Evolutionary conservation across 2,329 filamentous ascomycete species (phyloP), one percentile per base, ranked within the genome.

Genomic region (Aspergillus sp.): DNA sequence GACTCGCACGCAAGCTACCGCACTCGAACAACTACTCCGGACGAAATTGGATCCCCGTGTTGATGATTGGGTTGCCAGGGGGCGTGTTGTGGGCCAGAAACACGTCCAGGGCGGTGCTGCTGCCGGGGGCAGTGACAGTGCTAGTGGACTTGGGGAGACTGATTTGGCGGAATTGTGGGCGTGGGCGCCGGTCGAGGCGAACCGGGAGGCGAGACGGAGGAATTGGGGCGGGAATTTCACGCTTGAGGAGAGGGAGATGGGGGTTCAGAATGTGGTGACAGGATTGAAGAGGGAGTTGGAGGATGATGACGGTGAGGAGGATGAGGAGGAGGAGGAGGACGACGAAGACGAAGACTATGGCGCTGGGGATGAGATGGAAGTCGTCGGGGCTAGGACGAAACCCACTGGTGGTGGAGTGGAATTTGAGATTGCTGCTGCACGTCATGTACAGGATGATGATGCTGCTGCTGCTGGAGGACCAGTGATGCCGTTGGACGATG

Each of bases 21-120:
- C 87, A 3, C 75, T 91, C 1, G 74, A 79, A 28, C 79, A 84
- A 57, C 73, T 94, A 2, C 73, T 94, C 30, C 83, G 88, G 35
- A 94, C 93, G 68, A 93, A 93, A 63, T 76, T 89, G 42, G 88
- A 93, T 55, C 86, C 87, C 0, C 76, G 80, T 27, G 82, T 89
- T 12, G 86, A 90, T 61, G 80, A 82, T 47, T 83, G 84, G 69
- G 81, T 91, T 28, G 78, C 81, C 26, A 72, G 81, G 44, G 84
- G 82, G 1, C 77, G 79, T 52, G 44, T 42, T 46, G 42, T 32
- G 48, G 50, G 45, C 9, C 36, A 8, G 10, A 42, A 29, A 29
- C 19, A 19, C 19, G 19, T 19, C 19, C 19, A 19, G 19, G 19
- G 19, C 19, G 19, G 19, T 19, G n/a, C 33, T 7, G 33, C 33